Evolutionary conservation across 495 filamentous ascomycete species (phyloP).

Genomic region (Chaetomium fimeti): DNA sequence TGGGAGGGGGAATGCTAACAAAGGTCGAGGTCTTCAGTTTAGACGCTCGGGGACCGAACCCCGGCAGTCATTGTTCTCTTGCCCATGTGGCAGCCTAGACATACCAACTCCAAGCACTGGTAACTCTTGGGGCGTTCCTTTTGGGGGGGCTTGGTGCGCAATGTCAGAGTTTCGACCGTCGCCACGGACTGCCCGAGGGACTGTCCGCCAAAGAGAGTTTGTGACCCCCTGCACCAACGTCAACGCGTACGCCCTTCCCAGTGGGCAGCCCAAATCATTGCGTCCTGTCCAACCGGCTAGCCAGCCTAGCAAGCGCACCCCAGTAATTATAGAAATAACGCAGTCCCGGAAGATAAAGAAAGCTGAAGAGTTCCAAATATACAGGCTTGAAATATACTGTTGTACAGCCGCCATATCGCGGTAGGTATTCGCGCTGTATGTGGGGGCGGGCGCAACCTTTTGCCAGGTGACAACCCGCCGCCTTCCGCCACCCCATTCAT

Average conservation of each 20-base stretch:
- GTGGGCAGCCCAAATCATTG: not conserved
- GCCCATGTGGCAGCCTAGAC: not conserved
- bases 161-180: not conserved
- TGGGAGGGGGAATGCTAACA: too few relatives aligned
- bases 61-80: not conserved
- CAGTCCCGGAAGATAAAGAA: not conserved
- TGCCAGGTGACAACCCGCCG: not conserved
- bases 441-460: not conserved
- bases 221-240: too few relatives aligned
- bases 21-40: too few relatives aligned
- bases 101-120: not conserved
- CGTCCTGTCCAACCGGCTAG: not conserved
- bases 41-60: too few relatives aligned
- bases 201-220: too few relatives aligned
- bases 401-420: not conserved
- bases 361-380: not conserved
- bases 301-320: not conserved
- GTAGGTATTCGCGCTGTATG: not conserved
- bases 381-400: not conserved
- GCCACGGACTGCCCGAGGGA: too few relatives aligned
- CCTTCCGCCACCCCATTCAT: not conserved
- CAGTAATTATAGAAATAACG: not conserved
- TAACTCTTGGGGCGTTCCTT: too few relatives aligned
- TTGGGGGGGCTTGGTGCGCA: too few relatives aligned
- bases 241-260: too few relatives aligned